A percentile compares a stretch with the other conserved stretches of the same genome.
Evolutionary conservation across 495 filamentous ascomycete genomes (phyloP).

Genomic region (Polyplosphaeria fusca): DNA sequence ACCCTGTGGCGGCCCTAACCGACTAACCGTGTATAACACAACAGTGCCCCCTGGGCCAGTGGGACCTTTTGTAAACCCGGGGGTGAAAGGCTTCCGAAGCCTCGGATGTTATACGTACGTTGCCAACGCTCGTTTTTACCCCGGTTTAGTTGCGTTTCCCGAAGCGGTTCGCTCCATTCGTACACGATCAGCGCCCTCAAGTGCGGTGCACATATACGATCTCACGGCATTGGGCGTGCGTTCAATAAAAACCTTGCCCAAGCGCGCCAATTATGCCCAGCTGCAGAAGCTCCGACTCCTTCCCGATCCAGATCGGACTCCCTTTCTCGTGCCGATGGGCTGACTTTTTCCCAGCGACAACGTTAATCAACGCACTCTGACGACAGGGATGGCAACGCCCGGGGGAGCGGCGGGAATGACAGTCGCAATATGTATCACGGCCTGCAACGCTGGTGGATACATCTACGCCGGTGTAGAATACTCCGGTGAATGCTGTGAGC

Average conservation of each 20-base stretch:
- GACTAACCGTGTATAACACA: conserved; percentile 28
- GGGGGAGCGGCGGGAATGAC: conserved; percentile 21
- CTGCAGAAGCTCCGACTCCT: background rate
- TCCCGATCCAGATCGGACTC: background rate
- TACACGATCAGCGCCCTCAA: no score
- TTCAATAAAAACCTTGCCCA: background rate
- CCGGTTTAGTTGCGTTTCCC: no score
- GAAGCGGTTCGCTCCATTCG: no score
- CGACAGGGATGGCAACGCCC: conserved; percentile 3
- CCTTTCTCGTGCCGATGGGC: conserved; percentile 3
- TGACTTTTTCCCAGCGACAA: conserved; percentile 21
- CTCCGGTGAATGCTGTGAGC: conserved; percentile 29
- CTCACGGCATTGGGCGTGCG: background rate
- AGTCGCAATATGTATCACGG: conserved; percentile 30
- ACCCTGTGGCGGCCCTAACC: conserved; percentile 23
- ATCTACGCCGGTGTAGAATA: conserved; percentile 30
- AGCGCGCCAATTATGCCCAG: background rate
- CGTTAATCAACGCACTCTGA: conserved; percentile 17
- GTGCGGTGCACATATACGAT: background rate
- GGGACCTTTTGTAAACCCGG: conserved; percentile 27
- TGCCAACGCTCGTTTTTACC: background rate
- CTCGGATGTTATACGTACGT: conserved; percentile 30
- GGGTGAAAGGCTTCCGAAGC: conserved; percentile 19
- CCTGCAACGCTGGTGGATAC: conserved; percentile 28
- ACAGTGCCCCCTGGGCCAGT: conserved; percentile 11